These are phyloP conservation scores for Colletotrichum sublineola DNA, from an alignment of 2,329 filamentous ascomycete genomes.

Conservation along the genomic window DNA sequence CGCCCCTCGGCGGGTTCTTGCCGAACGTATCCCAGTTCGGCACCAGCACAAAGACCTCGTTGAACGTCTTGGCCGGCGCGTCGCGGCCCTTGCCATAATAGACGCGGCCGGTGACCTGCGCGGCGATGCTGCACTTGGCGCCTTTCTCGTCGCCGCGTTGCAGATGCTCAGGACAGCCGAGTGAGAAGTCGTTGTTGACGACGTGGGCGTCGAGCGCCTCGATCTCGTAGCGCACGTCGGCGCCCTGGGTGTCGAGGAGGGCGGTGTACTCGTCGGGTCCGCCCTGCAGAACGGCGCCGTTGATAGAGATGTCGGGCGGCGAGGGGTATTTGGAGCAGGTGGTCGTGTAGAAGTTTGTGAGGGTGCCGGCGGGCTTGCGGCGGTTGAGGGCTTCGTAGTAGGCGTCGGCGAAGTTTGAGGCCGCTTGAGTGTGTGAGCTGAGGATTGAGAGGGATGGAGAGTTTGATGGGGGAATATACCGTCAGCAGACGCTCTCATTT, in stretches of 20 bases:
- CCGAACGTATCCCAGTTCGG: conserved; percentile 76
- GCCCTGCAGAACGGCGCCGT: conserved; percentile 76
- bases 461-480: conserved; percentile 50
- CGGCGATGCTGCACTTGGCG: conserved; percentile 75
- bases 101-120: conserved; percentile 81
- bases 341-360: conserved; percentile 80
- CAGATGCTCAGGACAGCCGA: conserved; percentile 66
- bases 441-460: not conserved
- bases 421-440: conserved; percentile 62
- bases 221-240: conserved; percentile 75
- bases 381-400: conserved; percentile 83
- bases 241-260: conserved; percentile 75
- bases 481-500: conserved; percentile 62
- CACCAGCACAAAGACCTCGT: conserved; percentile 84
- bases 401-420: conserved; percentile 77
- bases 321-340: conserved; percentile 65
- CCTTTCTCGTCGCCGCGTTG: conserved; percentile 60
- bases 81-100: conserved; percentile 75
- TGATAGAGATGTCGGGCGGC: conserved; percentile 81
- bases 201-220: conserved; percentile 84
- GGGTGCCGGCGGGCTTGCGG: conserved; percentile 71
- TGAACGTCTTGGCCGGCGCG: conserved; percentile 77
- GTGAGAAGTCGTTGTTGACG: conserved; percentile 75
- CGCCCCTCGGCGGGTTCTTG: conserved; percentile 65
- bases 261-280: conserved; percentile 73